Evolutionary conservation across 2,329 filamentous ascomycete species (phyloP).

Genomic region (Penicillium sp.): DNA sequence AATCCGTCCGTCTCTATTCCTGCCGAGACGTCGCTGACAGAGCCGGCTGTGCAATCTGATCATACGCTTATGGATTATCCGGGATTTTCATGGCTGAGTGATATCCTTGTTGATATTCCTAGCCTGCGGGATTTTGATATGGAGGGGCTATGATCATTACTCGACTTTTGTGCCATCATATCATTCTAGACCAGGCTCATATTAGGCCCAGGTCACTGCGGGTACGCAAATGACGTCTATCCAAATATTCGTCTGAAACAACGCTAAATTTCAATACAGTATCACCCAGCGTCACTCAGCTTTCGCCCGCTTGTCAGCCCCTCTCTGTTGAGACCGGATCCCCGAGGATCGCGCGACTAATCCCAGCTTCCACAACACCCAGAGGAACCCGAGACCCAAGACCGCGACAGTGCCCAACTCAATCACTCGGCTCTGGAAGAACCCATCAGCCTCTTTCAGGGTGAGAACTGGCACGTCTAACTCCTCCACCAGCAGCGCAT

Average conservation of each 20-base stretch:
- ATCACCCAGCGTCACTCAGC: constrained; percentile 26
- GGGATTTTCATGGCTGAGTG: constrained; percentile 50
- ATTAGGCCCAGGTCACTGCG: background rate
- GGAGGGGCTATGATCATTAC: constrained; percentile 30
- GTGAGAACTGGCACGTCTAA: constrained; percentile 71
- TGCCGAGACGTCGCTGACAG: constrained; percentile 13
- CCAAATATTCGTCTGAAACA: constrained; percentile 1
- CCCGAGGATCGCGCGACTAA: constrained; percentile 33
- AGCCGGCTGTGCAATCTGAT: constrained; percentile 18
- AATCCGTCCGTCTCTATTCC: constrained; percentile 38
- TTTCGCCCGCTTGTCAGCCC: constrained; percentile 29
- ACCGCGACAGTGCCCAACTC: constrained; percentile 62
- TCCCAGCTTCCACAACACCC: constrained; percentile 67
- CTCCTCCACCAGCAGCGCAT: constrained; percentile 54
- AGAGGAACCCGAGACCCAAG: constrained; percentile 69
- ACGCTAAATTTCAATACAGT: constrained; percentile 10
- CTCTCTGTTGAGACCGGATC: constrained; percentile 17
- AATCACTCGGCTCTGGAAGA: constrained; percentile 44
- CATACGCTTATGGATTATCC: constrained; percentile 35
- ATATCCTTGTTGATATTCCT: constrained; percentile 51
- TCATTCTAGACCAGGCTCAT: background rate
- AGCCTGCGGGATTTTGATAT: constrained; percentile 52
- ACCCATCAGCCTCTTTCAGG: constrained; percentile 51
- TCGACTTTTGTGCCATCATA: background rate
- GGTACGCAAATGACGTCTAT: constrained; percentile 10